Base-by-base conservation (phyloP, 1,284 basidiomycete genomes). In the Limonomyces culmigenus region DNA sequence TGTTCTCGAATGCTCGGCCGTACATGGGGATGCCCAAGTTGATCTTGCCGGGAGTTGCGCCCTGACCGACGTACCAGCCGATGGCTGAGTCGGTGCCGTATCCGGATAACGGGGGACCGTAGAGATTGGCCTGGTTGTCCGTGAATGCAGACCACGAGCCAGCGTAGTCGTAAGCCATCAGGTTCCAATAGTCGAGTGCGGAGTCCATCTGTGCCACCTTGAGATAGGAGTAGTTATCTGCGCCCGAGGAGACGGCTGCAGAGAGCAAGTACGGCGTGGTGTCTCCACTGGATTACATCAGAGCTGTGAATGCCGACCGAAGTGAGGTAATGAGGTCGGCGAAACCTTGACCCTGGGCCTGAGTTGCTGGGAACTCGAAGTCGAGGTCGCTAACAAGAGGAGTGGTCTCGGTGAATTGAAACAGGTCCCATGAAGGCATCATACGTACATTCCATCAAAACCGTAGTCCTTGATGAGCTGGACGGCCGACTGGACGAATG, bases 141-240 rank as follows among this genome's bases (percentile, higher is more conserved):
- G 63, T 58, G 29, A 47, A 72, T 30, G 57, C 65, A 19, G 72
- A 47, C 77, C 78, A 83, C 4, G 74, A 70, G 3, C 78, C 78
- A 36, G 76, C 64, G 47, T 78, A 81, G 46, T 86, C 81, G 44
- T 86, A 86, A 5, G 77, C 75, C 89, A 96, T 95, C 38, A 96
- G 55, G 53, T 93, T 92, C 87, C 87, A 93, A 56, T 80, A 88
- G 30, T 67, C 71, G 32, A 93, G 57, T 17, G 67, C 73, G 11
- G 53, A 51, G 49, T 89, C 73, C 80, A 93, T 84, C 47, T 78
- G 73, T 6, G 63, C 49, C 13, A 92, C 60, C 10, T 66, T 60
- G 15, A 88, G 63, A 42, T 72, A 65, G 34, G 66, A 60, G 49
- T 83, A 79, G 49, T 85, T 73, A 17, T 60, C 58, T 2, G 65